A percentile compares a stretch with the other conserved stretches of the same genome.
These are phyloP conservation scores for Pestalotiopsis sp. DNA, from an alignment of 2,329 filamentous ascomycete genomes.

Conservation along the genomic window DNA sequence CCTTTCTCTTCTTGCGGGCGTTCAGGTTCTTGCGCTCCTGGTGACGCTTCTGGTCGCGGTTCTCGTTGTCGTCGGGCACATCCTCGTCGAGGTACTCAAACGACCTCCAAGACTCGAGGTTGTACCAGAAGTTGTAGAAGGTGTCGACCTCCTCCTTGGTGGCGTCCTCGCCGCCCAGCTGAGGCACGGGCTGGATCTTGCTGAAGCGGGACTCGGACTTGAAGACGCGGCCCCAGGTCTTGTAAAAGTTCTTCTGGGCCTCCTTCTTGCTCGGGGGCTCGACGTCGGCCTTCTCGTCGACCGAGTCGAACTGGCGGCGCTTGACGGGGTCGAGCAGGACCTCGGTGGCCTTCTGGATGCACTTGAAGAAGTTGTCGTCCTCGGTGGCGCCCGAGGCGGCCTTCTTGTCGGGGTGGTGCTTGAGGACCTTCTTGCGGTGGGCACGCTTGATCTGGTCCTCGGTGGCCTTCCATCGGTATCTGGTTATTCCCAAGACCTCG, in stretches of 20 bases:
- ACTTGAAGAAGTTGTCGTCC: constrained; percentile 99
- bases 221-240: constrained; percentile 90
- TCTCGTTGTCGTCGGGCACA: constrained; percentile 97
- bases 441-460: constrained; percentile 99
- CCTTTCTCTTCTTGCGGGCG: constrained; percentile 98
- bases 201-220: constrained; percentile 92
- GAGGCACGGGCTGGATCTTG: constrained; percentile 84
- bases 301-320: constrained; percentile 94
- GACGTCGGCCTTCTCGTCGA: constrained; percentile 91
- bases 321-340: constrained; percentile 89
- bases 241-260: constrained; percentile 88
- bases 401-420: constrained; percentile 99
- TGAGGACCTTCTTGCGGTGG: constrained; percentile 99
- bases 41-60: constrained; percentile 98
- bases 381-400: constrained; percentile 85
- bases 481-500: constrained; percentile 89
- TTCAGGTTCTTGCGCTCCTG: constrained; percentile 98
- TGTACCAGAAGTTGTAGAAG: constrained; percentile 99
- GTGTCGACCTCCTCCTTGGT: constrained; percentile 87
- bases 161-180: constrained; percentile 82
- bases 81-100: constrained; percentile 99
- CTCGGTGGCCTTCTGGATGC: constrained; percentile 97
- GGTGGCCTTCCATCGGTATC: constrained; percentile 89
- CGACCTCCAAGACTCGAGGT: constrained; percentile 95
- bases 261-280: constrained; percentile 94